Base-by-base conservation (phyloP, 192 early-diverging fungal genomes). In the Coemansia reversa region DNA sequence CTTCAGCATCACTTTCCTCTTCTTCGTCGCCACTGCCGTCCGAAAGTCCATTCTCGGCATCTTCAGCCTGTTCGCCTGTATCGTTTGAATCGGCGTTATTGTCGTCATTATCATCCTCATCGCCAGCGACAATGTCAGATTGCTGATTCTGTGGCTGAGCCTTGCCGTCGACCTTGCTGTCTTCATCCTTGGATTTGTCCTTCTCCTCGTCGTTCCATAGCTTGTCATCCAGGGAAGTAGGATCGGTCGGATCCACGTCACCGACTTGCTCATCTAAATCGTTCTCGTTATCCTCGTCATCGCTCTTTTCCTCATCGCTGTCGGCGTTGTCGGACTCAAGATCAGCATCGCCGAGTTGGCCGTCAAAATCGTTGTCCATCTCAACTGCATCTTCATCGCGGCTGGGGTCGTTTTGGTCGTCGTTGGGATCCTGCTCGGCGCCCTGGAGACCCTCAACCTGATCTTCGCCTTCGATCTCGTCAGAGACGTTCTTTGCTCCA, bases 311-410 rank as follows among this genome's bases (percentile, higher is more conserved):
- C 7, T 90, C 86, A 4, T 89, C 87, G 65, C 88, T 86, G n/a
- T 93, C 88, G 5, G 88, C 87, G 16, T 90, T 84, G 16, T 92
- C 86, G 4, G 91, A 88, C 20, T 89, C 84, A 2, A 91, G 85
- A 4, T 96, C 91, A 19, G 93, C 86, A 61, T 98, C 95, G 71
- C 94, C 94, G 5, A 97, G 56, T 19, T 84, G 76, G 51, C 96
- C 97, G 16, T 93, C 91, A 84, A 99, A 97, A 64, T 99, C 97
- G 60, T 92, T 87, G 60, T 96, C 89, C 93, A 98, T 97, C 49
- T 98, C 95, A 53, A 99, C 86, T 5, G 91, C 96, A 55, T 97
- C 91, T 58, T 94, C 90, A 42, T 96, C 89, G 18, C 88, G 76
- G 7, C 84, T 83, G 20, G 87, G 81, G 55, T 92, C 88, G 12